Evolutionary conservation across 805 yeast genomes (phyloP).

Genomic region (Wickerhamomyces chaumierensis): DNA sequence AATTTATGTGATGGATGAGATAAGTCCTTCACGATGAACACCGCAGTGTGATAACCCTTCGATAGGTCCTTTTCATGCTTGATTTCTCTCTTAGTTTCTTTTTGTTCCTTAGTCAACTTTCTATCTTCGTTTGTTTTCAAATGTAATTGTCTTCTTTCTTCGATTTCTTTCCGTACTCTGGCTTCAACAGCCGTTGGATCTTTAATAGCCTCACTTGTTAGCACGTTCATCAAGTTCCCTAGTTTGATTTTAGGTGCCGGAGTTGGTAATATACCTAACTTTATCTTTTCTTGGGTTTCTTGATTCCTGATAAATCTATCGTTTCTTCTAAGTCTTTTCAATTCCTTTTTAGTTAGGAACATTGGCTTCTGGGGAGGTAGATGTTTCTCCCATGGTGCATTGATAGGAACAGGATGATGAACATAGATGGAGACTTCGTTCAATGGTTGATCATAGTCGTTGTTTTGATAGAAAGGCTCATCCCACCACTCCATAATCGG

Average conservation of each 20-base stretch:
- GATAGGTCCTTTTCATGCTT: slow-evolving; percentile 38
- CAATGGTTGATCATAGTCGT: slow-evolving; percentile 26
- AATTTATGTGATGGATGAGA: slow-evolving; percentile 56
- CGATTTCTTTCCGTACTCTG: slow-evolving; percentile 58
- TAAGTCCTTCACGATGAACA: slow-evolving; percentile 44
- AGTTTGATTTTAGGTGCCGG: slow-evolving; percentile 85
- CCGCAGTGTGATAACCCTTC: slow-evolving; percentile 44
- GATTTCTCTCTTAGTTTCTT: slow-evolving; percentile 33
- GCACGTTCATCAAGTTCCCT: slow-evolving; percentile 74
- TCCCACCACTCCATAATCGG: slow-evolving; percentile 92
- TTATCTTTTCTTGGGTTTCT: slow-evolving; percentile 67
- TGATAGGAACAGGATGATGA: slow-evolving; percentile 70
- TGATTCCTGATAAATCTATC: slow-evolving; percentile 51
- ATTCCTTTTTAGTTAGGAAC: slow-evolving; percentile 65
- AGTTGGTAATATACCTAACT: slow-evolving; percentile 73
- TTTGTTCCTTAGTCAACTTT: slow-evolving; percentile 47
- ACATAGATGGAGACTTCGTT: slow-evolving; percentile 50
- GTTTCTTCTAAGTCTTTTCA: slow-evolving; percentile 60
- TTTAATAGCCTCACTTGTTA: slow-evolving; percentile 72
- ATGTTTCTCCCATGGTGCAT: slow-evolving; percentile 45
- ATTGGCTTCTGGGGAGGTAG: slow-evolving; percentile 31
- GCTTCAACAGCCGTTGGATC: slow-evolving; percentile 86
- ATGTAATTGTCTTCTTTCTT: slow-evolving; percentile 49
- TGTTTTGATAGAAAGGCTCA: slow-evolving; percentile 33
- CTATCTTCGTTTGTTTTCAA: slow-evolving; percentile 48